Base-by-base conservation (phyloP, 495 filamentous ascomycete species). In the Sabuloglossum arenarium region DNA sequence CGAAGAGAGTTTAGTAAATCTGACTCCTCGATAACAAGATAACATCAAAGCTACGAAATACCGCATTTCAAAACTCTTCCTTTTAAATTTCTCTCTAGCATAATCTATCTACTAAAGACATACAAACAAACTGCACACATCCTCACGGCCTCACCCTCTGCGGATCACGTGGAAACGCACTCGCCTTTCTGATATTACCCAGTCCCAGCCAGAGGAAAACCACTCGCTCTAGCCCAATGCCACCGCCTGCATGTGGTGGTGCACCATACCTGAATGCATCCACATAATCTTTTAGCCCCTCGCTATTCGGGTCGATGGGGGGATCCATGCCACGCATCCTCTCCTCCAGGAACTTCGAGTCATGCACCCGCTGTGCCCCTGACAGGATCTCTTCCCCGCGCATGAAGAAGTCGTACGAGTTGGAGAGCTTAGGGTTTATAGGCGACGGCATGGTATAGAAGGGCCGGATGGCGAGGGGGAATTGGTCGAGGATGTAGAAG, bases 361-460 rank as follows among this genome's bases (percentile, higher is more conserved):
- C 67, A 73, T 94, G 75, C 62, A 94, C 82, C 69, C 87, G 84
- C 73, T 94, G 87, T 28, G 85, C 87, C 53, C 88, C 88, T 12
- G 79, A 84, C 69, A 89, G 78, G 66, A 93, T 88, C 69, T 90
- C 88, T 69, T 94, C 85, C 21, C 85, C 85, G 60, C 88, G 81
- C 83, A 94, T 85, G 75, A 93, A 89, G 74, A 95, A 86, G 70
- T 94, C 88, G 72, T 86, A 95, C 5, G 81, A 84, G 69, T 93
- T 90, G 53, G 79, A 84, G 62, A 86, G 76, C 29, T 73, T 71
- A 57, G 80, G 71, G 67, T 82, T 77, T 52, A 74, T 60, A 9
- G 81, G 76, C 65, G 85, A 81, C 56, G 82, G 79, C 75, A 88
- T 85, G 64, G 88, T 87, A 69, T 94, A 95, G 73, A 94, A 94